Evolutionary conservation across 1,284 basidiomycete genomes (phyloP), one percentile per base, ranked within the genome.

Genomic region (Phylloboletellus chloephorus): DNA sequence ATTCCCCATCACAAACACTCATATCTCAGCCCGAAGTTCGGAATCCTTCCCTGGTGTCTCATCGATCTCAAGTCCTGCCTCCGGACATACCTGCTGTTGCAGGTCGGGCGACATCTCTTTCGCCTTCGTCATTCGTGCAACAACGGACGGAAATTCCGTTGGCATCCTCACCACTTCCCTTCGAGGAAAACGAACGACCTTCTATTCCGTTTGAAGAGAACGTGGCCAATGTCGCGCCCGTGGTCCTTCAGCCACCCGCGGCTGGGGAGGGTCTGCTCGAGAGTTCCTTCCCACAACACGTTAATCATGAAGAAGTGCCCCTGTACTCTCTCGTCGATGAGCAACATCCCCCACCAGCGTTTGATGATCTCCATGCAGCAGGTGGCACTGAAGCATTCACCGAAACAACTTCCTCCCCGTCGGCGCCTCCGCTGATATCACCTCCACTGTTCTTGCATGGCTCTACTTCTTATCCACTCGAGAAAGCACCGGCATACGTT

Each of bases 311-410:
- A 5, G 52, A 50, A 1, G 39, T 46, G 21, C 59, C 59, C 7
- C 34, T 33, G 30, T 58, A 56, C 44, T 54, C 50, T 7, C 44
- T 56, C 3, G 24, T 57, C 15, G 51, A 60, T 19, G 48, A 62
- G 4, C 38, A 53, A 26, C 31, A 38, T 10, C 56, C 57, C 23
- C 56, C 60, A 17, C 53, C 60, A 20, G 43, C 54, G 3, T 57
- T 60, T 19, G 47, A 54, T 20, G 56, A 58, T 23, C 30, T 58
- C 17, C 31, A 47, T 1, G 11, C 21, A 15, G 30, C 31, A 12
- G 30, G 26, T 31, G 10, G 9, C 13, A 9, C 37, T 20, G 25
- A 32, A 20, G 22, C 15, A 21, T 13, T 11, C 7, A 0, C 11
- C 12, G 24, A 36, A 19, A 35, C 21, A 20, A 41, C 25, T 13